Conservation (phyloP, 495 filamentous ascomycete genomes). For the Aspergillus egyptiacus region DNA sequence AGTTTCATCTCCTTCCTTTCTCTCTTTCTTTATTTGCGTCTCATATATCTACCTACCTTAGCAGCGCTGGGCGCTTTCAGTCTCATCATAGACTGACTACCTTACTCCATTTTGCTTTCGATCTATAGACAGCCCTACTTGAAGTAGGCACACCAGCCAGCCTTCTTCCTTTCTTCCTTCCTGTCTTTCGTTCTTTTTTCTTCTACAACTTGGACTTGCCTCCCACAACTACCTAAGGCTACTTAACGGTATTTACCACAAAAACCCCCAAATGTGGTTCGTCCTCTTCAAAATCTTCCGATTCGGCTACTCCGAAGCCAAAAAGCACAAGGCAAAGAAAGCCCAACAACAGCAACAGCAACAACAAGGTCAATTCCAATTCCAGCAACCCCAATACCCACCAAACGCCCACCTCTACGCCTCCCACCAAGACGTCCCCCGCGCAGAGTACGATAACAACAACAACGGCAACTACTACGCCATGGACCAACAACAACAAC, state of each 20-base stretch:
- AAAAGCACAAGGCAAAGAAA: slow-evolving; percentile 30
- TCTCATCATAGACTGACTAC: background rate
- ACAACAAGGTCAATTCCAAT: slow-evolving; percentile 15
- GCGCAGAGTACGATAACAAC: slow-evolving; percentile 14
- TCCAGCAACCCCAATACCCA: slow-evolving; percentile 14
- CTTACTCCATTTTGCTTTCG: background rate
- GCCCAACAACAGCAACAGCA: slow-evolving; percentile 16
- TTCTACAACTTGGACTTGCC: too few species aligned
- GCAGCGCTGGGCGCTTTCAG: slow-evolving; percentile 8
- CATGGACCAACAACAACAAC: slow-evolving; percentile 5
- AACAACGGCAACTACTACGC: slow-evolving; percentile 14
- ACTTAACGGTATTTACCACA: too few species aligned
- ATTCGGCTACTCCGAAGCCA: slow-evolving; percentile 26
- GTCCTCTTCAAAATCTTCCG: slow-evolving; percentile 27
- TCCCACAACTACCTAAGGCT: too few species aligned
- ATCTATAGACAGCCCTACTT: background rate
- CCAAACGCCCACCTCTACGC: slow-evolving; percentile 5
- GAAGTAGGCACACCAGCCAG: slow-evolving; percentile 1
- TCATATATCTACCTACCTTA: slow-evolving; percentile 7
- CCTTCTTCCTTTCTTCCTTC: background rate
- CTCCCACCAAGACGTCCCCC: slow-evolving; percentile 10
- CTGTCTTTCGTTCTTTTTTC: too few species aligned
- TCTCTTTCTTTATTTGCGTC: slow-evolving; percentile 5
- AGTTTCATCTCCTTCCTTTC: slow-evolving; percentile 10
- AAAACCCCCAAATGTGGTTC: slow-evolving; percentile 25